Base-by-base conservation (phyloP, 805 yeast species). In the Nakazawaea peltata region DNA sequence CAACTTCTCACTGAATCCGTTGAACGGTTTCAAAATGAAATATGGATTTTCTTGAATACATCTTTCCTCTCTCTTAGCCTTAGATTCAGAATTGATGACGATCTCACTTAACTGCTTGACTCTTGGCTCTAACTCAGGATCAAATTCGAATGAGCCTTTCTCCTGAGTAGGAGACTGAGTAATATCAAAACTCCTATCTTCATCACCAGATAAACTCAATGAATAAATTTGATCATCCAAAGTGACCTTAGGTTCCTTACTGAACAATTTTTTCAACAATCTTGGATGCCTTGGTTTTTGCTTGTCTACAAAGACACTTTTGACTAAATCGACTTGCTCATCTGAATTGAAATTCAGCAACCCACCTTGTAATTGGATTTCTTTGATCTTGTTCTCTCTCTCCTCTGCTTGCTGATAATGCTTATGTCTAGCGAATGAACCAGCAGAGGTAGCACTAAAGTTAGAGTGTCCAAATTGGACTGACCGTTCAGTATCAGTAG, bases 371-470 rank as follows among this genome's bases (percentile, higher is more conserved):
- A 44, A 26, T 41, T 33, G 36, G 44, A 31, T 19, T 41, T 47
- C 19, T 33, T 45, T 57, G 42, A 26, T 56, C 39, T 38, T 60
- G 34, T 32, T 49, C 39, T 51, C 61, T 53, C 50, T 53, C 49
- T 19, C 62, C 41, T 5, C 58, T 31, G 19, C 8, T 14, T 57
- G 61, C 29, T 46, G 53, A 24, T 77, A 77, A 49, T 62, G 65
- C 46, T 71, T 80, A 52, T 85, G 94, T 49, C 94, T 70, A 30
- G 78, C 76, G 40, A 77, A 76, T 21, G 94, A 82, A 0, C 94
- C 94, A 1, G 95, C 94, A 43, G 92, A 80, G 0, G 95, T 82
- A 4, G 95, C 95, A 59, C 92, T 81, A 42, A 82, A 69, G 52
- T 83, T 92, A 24, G 87, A 78, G 36, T 64, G 66, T 1, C 71